Evolutionary conservation across 2,329 filamentous ascomycete species (phyloP).

Genomic region (Calonectria pseudoreteaudii): DNA sequence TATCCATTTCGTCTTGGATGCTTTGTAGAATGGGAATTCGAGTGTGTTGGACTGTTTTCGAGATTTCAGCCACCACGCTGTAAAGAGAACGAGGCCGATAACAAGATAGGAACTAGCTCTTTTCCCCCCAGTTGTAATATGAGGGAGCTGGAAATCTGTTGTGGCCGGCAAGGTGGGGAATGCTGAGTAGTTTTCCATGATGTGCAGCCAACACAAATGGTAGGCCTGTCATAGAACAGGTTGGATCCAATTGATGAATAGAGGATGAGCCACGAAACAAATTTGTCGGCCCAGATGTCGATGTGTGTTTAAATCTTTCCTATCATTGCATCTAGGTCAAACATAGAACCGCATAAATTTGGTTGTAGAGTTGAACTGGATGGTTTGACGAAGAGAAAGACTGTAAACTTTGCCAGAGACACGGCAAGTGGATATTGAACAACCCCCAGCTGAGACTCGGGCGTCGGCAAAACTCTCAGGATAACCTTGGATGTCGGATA

Average conservation of each 20-base stretch:
- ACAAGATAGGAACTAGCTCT: conserved; percentile 56
- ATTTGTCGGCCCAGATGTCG: background rate
- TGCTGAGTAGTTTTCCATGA: conserved; percentile 24
- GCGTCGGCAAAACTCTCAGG: conserved; percentile 13
- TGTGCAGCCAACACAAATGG: background rate
- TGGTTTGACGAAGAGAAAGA: background rate
- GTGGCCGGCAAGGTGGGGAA: background rate
- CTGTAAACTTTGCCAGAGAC: background rate
- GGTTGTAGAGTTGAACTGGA: background rate
- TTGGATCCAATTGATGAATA: background rate
- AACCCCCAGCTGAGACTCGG: background rate
- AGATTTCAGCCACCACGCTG: conserved; percentile 53
- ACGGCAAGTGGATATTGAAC: background rate
- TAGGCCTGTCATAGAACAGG: background rate
- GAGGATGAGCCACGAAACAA: background rate
- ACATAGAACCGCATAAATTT: background rate
- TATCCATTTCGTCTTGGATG: conserved; percentile 62
- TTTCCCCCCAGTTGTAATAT: conserved; percentile 40
- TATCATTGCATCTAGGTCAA: background rate
- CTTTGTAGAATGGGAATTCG: conserved; percentile 60
- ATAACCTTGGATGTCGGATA: conserved; percentile 6
- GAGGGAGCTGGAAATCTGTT: conserved; percentile 37
- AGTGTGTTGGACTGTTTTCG: conserved; percentile 47
- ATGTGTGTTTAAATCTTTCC: background rate
- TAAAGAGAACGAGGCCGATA: conserved; percentile 50